Evolutionary conservation across 2,329 filamentous ascomycete genomes (phyloP), one percentile per base, ranked within the genome.

Genomic region (Aspergillus sp.): DNA sequence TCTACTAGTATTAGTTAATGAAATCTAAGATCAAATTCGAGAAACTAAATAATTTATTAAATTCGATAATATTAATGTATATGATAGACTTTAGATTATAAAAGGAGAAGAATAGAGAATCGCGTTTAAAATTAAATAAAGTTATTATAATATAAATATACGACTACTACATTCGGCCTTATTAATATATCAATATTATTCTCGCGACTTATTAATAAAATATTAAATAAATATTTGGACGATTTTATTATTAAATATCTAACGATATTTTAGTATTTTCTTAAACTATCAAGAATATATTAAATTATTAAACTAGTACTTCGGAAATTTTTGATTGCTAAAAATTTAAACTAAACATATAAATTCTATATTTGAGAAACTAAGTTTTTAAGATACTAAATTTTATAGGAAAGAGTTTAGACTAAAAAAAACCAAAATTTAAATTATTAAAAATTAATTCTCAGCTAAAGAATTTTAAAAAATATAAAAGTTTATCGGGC

Each of bases 101-200:
- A 38, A 62, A 59, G 51, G 47, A n/a, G 47, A 72, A 25, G 46
- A 70, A 58, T 71, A 55, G 55, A 71, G 70, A 46, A 73, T 47
- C 6, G 56, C 49, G 14, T 71, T 72, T 55, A 46, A 53, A 19
- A 66, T 25, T 10, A n/a, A n/a, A n/a, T n/a, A n/a, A n/a, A n/a
- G n/a, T n/a, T n/a, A n/a, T n/a, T n/a, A n/a, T n/a, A n/a, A n/a
- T n/a, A n/a, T n/a, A n/a, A n/a, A n/a, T n/a, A n/a, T n/a, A n/a
- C n/a, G n/a, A n/a, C n/a, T n/a, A n/a, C n/a, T n/a, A n/a, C n/a
- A n/a, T n/a, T n/a, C n/a, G n/a, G n/a, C n/a, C n/a, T 23, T 23
- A 23, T 23, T 23, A 23, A 23, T 23, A 23, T 23, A 23, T 23
- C 3, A 23, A 23, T 23, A 23, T 3, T 23, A 23, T 23, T 23